A percentile compares a stretch with the other conserved stretches of the same genome.
phyloP scores from a whole-genome alignment of 148 eudicot species.

The Rhododendron mucronatum region DNA sequence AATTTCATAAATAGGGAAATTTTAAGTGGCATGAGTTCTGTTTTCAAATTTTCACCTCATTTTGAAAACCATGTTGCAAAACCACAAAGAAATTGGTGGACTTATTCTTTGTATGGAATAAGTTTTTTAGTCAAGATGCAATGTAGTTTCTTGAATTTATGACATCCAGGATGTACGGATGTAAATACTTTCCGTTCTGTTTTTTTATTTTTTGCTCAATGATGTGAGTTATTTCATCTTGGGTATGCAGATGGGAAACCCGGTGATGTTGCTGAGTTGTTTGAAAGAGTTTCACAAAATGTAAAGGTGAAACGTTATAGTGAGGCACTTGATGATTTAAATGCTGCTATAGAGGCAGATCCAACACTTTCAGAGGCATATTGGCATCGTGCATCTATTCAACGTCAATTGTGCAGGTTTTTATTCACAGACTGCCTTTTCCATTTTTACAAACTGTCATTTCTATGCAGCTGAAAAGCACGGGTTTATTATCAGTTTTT shows the following conservation, averaged over 20 bases:
- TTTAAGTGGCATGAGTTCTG: background rate
- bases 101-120: background rate
- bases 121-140: background rate
- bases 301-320: constrained; percentile 82
- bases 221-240: background rate
- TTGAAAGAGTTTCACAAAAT: constrained; percentile 72
- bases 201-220: background rate
- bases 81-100: background rate
- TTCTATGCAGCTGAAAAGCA: background rate
- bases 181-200: background rate
- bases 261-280: constrained; percentile 61
- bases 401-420: constrained; percentile 88
- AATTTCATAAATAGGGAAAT: background rate
- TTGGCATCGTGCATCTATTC: constrained; percentile 67
- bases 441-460: background rate
- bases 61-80: background rate
- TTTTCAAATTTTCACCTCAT: background rate
- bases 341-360: constrained; percentile 94
- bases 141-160: background rate
- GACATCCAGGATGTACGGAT: background rate
- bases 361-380: constrained; percentile 89
- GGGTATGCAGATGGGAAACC: constrained; percentile 54
- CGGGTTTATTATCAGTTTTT: background rate
- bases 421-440: background rate
- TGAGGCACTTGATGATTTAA: constrained; percentile 87